Evolutionary conservation across 306 rosid species (phyloP), one percentile per base, ranked within the genome.

Genomic region (Trifolium pratense): DNA sequence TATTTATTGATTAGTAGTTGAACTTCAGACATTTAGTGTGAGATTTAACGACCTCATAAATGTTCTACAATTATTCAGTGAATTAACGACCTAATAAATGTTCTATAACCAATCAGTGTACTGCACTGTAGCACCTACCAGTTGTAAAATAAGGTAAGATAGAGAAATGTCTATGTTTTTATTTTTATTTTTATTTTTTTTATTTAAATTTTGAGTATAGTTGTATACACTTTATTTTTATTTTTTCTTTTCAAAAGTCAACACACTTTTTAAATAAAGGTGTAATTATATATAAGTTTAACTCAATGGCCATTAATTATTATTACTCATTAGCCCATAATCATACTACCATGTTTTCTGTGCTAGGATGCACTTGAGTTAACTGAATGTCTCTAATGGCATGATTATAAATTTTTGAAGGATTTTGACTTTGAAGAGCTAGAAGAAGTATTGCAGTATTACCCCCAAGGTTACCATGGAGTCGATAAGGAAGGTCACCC

Each of bases 391-490:
- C 56, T 59, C 82, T 86, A 78, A 85, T 43, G 56, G 48, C 66
- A 66, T 53, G 37, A 36, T 60, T 59, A 45, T 66, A 12, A n/a
- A n/a, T n/a, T n/a, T 85, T 48, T 71, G 82, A 69, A 95, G 99
- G 97, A 90, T 86, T 95, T 90, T 64, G 97, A 90, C 70, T 91
- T 91, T 72, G 89, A 84, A 80, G 99, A 95, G 86, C 90, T 90
- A 55, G 97, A 91, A 82, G 99, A 90, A 85, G 97, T 95, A 48
- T 64, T 91, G 85, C 95, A 91, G 74, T 91, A 87, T 79, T 95
- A 95, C 75, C 99, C 99, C 40, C 99, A 95, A 74, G 99, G 97
- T 56, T 91, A 95, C 62, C 99, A 95, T 80, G 99, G 97, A 56
- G 87, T 91, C 73, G 99, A 95, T 68, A 91, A 85, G 85, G 99